A percentile compares a stretch with the other conserved stretches of the same genome.
Conservation (phyloP, 2,329 filamentous ascomycete species). For the Aphanocladium album region DNA sequence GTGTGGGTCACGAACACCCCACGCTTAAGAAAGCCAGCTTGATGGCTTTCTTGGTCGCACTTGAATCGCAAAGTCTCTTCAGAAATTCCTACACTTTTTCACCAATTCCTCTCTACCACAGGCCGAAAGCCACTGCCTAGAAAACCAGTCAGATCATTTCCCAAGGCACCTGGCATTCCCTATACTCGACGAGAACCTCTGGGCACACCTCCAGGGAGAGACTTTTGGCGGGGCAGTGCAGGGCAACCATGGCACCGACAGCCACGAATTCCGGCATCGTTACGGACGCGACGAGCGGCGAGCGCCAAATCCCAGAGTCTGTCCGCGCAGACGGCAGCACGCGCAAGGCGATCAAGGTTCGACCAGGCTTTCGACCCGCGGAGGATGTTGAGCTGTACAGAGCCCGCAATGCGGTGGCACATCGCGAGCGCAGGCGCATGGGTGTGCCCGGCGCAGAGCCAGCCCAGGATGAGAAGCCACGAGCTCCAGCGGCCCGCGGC, state of each 20-base stretch:
- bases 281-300: slow-evolving; percentile 67
- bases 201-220: not conserved
- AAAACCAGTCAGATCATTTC: not conserved
- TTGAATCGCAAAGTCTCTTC: not conserved
- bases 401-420: slow-evolving; percentile 81
- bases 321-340: slow-evolving; percentile 81
- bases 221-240: slow-evolving; percentile 5
- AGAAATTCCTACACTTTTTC: not conserved
- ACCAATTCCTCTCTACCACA: not conserved
- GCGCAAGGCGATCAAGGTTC: slow-evolving; percentile 90
- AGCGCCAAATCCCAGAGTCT: slow-evolving; percentile 86
- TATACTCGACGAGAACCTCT: not conserved
- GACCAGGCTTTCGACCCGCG: slow-evolving; percentile 86
- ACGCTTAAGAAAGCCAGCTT: not conserved
- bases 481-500: slow-evolving; percentile 29
- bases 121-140: not conserved
- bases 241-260: slow-evolving; percentile 39
- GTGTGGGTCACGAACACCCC: slow-evolving; percentile 12
- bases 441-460: slow-evolving; percentile 68
- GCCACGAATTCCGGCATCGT: slow-evolving; percentile 68
- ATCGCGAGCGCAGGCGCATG: slow-evolving; percentile 64
- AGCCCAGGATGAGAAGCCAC: slow-evolving; percentile 39
- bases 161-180: not conserved
- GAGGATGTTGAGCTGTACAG: slow-evolving; percentile 97
- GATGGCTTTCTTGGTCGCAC: not conserved